Evolutionary conservation across 2,329 filamentous ascomycete species (phyloP), one percentile per base, ranked within the genome.

Genomic region (Botrytis deweyae): DNA sequence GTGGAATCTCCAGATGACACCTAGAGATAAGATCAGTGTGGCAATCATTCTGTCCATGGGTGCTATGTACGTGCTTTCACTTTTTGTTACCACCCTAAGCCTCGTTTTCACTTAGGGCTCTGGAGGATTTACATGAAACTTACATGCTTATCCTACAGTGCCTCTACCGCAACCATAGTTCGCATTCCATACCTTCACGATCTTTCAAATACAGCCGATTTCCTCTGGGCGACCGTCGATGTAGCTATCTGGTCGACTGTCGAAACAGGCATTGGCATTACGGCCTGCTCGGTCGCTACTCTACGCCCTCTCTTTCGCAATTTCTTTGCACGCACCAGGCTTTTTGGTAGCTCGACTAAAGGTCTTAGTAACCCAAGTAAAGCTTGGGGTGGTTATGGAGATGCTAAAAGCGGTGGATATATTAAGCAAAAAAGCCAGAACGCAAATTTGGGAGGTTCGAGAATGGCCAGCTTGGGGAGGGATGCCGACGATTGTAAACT

Each of bases 201-300:
- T 33, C 79, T 85, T 14, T 76, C 79, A 3, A 78, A 82, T 58
- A 76, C 79, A 63, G 74, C 74, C 36, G 83, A 85, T 74, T 82
- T 82, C 70, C 77, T 84, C 8, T 84, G 81, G 75, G 80, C 81
- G 42, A 83, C 83, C 70, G 81, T 82, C 3, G 82, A 83, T 75
- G 80, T 84, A 20, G 81, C 82, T 6, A 83, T 84, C 73, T 85
- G 83, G 83, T 83, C 81, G 16, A 82, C 82, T n/a, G 76, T 80
- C n/a, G 83, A 84, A 76, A 83, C 81, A 49, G 82, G 82, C 20
- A 80, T 85, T 9, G 83, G 83, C 6, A 81, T 85, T 2, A 79
- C 81, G 8, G 83, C 83, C 10, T 82, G 82, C 9, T 83, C 81
- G 8, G 76, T 82, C 38, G 83, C 83, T 2, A 84, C 83, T 0